Base-by-base conservation (phyloP, 257 asterid species). In the Gardenia jasminoides region DNA sequence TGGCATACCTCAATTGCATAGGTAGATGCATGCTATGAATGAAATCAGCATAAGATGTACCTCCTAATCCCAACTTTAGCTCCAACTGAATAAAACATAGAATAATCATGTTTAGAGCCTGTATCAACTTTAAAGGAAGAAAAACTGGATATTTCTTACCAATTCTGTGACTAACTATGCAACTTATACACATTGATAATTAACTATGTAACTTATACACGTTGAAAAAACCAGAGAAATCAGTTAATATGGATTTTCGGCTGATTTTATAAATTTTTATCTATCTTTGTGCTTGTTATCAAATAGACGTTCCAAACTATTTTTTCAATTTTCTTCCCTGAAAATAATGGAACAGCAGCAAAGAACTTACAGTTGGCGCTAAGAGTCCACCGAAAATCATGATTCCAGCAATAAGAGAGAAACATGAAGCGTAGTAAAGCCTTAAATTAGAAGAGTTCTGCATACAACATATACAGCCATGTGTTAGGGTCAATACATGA, bases 311-410 rank as follows among this genome's bases (percentile, higher is more conserved):
- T 33, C 66, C 31, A 2, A 30, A 31, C 59, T 44, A 65, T 39
- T 47, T 70, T 28, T 44, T 48, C 62, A 72, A 47, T 15, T 58
- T 3, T 24, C 26, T 28, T 62, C 36, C 0, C 44, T 7, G 1
- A 72, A 10, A 72, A 26, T 69, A 36, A 6, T 41, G 61, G 48
- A 75, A 70, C 31, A 41, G 80, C 52, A 47, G 39, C 26, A 46
- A 16, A 46, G 66, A 87, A 83, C 99, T 91, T 88, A 95, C 98
- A 67, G 89, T 72, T 71, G 99, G 98, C 39, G 99, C 99, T 58
- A 95, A 87, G 75, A 95, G 96, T 85, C 99, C 97, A 30, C 99
- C 99, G 79, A 95, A 95, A 79, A 93, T 84, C 92, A 95, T 95
- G 87, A 93, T 54, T 72, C 98, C 98, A 8, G 97, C 91, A 28